Evolutionary conservation across 495 filamentous ascomycete genomes (phyloP), one percentile per base, ranked within the genome.

Genomic region (Aspergillus haitiensis): DNA sequence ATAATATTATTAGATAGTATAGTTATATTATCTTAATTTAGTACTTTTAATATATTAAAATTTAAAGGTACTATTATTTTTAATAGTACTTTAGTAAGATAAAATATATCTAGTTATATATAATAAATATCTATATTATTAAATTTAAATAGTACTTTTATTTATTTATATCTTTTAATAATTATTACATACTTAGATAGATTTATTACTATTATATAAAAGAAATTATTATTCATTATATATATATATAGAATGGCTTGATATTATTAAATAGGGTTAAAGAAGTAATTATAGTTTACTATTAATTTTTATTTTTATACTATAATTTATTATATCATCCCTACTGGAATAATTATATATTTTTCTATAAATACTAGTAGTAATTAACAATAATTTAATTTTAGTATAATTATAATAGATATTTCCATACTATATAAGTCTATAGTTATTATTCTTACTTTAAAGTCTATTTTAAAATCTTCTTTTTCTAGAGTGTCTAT

Each of bases 231-330:
- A 9, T 46, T 3, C 12, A 11, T 9, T 27, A 3, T 27, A 27
- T 27, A 27, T 27, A 27, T 27, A 27, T 27, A 27, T 27, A 27
- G 21, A 1, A 27, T 27, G 1, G 3, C 21, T 3, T 27, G 3
- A 27, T 27, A 27, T 27, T 27, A 27, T 27, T 27, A 27, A 1
- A 27, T 27, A 27, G 21, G 3, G 6, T 52, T 35, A 9, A n/a
- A 35, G 5, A 40, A 40, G 5, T 40, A 40, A 11, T 52, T 35
- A 21, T 52, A 27, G 3, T 34, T 10, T 52, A 34, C 34, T 51
- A 42, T 18, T 51, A 21, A 48, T 32, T 34, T 4, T 36, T 58
- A 49, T 40, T 13, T 51, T 40, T 33, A 51, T 58, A 37, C 11
- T 6, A 49, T 21, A 37, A 46, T 13, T 39, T 44, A 36, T 49